These are phyloP conservation scores for Macrolepiota fuliginosa DNA, from an alignment of 768 basidiomycete genomes.

Conservation along the genomic window DNA sequence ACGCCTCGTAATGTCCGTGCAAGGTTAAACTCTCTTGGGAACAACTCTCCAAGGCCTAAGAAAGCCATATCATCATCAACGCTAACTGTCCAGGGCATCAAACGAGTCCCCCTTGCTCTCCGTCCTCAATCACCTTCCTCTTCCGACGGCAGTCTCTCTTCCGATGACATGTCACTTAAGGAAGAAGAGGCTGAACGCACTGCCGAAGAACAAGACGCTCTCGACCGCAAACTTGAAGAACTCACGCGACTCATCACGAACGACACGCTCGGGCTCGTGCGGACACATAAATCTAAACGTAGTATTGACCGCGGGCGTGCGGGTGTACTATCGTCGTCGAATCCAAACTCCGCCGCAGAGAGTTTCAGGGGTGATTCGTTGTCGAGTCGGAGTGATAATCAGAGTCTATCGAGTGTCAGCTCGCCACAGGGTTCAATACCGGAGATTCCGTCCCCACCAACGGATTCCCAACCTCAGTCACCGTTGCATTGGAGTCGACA, in stretches of 20 bases:
- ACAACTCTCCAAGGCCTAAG: slow-evolving; percentile 47
- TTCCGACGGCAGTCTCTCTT: slow-evolving; percentile 50
- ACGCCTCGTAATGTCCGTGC: slow-evolving; percentile 69
- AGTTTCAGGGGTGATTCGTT: slow-evolving; percentile 37
- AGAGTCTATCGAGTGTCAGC: slow-evolving; percentile 70
- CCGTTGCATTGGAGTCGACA: slow-evolving; percentile 43
- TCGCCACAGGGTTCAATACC: slow-evolving; percentile 80
- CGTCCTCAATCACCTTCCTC: slow-evolving; percentile 51
- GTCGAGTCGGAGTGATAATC: slow-evolving; percentile 57
- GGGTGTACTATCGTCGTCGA: slow-evolving; percentile 31
- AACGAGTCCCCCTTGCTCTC: slow-evolving; percentile 33
- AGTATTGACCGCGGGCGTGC: slow-evolving; percentile 44
- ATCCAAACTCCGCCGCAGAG: slow-evolving; percentile 27
- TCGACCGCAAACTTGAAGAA: slow-evolving; percentile 66
- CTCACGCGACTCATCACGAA: slow-evolving; percentile 72
- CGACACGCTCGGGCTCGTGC: slow-evolving; percentile 70
- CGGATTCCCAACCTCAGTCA: slow-evolving; percentile 52
- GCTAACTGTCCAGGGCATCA: slow-evolving; percentile 60
- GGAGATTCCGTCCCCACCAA: slow-evolving; percentile 73
- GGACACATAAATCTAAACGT: slow-evolving; percentile 28
- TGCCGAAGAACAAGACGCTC: slow-evolving; percentile 63
- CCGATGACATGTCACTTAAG: slow-evolving; percentile 53
- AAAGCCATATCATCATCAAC: slow-evolving; percentile 70
- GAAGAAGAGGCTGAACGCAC: slow-evolving; percentile 70
- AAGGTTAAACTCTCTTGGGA: slow-evolving; percentile 65